Evolutionary conservation across 2,329 filamentous ascomycete genomes (phyloP), one percentile per base, ranked within the genome.

Genomic region (Tolypocladium ovalisporum): DNA sequence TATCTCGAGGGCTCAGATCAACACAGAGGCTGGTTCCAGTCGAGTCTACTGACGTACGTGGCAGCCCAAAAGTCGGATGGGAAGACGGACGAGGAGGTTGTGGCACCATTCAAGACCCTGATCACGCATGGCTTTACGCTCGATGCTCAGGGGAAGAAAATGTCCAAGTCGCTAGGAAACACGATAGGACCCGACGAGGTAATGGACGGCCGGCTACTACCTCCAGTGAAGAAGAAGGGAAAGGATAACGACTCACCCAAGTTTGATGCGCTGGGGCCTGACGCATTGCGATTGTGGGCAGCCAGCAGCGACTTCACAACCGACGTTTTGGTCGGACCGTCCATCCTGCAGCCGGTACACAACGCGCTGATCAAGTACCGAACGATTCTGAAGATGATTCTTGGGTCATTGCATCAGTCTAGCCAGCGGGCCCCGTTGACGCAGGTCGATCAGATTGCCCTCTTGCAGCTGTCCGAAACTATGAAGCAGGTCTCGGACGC

Each of bases 1-100:
- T 97, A 96, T 68, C 81, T 97, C 3, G 94, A 99, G 74, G 94
- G 94, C 36, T 89, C 88, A 4, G 94, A 99, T 70, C 94, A 99
- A 70, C 94, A 99, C 71, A 87, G 94, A 42, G 94, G 94, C 35
- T 99, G 94, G 94, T 99, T 99, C 70, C 94, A 99, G 72, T 97
- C 94, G 8, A 96, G 91, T 61, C 80, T 99, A 13, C 79, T 99
- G 57, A 97, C 94, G 0, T 85, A 90, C 54, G 82, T 96, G 35
- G 89, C 92, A 0, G 79, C 81, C 3, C 80, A 85, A 63, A 73
- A 69, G 10, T 68, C 73, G 6, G 67, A 68, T 35, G 65, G 67
- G 22, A 67, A 64, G 4, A 56, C 60, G 1, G 60, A 65, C 7
- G 58, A 59, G 19, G 66, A 69, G 19, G 63, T 68, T 22, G 42